Conservation (phyloP, 768 basidiomycete genomes). For the Suillus clintonianus region DNA sequence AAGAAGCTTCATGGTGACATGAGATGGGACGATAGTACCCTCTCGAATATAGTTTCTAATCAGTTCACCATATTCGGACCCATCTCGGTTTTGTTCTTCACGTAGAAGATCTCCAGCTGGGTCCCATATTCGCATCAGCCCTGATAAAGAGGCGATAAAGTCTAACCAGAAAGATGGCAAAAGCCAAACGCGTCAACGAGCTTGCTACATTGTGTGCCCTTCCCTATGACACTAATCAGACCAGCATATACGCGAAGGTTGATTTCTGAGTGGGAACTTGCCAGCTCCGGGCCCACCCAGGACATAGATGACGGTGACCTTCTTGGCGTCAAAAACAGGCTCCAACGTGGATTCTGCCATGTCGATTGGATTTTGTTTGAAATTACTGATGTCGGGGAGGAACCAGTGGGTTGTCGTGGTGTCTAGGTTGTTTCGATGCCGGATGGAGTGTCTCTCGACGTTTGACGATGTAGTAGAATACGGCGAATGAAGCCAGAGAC, state of each 20-base stretch:
- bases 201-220: slow-evolving; percentile 90
- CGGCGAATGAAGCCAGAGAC: slow-evolving; percentile 53
- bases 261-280: slow-evolving; percentile 30
- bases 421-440: slow-evolving; percentile 60
- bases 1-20: slow-evolving; percentile 93
- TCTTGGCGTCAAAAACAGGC: slow-evolving; percentile 57
- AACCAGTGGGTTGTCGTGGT: slow-evolving; percentile 65
- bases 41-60: slow-evolving; percentile 89
- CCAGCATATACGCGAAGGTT: slow-evolving; percentile 6
- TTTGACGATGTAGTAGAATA: slow-evolving; percentile 58
- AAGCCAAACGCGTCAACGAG: slow-evolving; percentile 87
- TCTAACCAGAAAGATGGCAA: slow-evolving; percentile 87
- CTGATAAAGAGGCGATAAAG: slow-evolving; percentile 1
- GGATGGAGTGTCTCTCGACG: slow-evolving; percentile 58
- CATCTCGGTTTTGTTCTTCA: slow-evolving; percentile 87
- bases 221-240: slow-evolving; percentile 54
- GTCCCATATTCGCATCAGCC: background rate
- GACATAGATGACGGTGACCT: slow-evolving; percentile 90
- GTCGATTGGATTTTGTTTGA: background rate
- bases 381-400: slow-evolving; percentile 50
- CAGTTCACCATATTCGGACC: slow-evolving; percentile 79
- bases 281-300: slow-evolving; percentile 97
- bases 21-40: slow-evolving; percentile 94
- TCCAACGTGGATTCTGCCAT: background rate
- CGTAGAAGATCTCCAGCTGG: slow-evolving; percentile 96